A percentile compares a stretch with the other conserved stretches of the same genome.
Conservation (phyloP, 176 grass and related monocot species). For the Bothriochloa decipiens region DNA sequence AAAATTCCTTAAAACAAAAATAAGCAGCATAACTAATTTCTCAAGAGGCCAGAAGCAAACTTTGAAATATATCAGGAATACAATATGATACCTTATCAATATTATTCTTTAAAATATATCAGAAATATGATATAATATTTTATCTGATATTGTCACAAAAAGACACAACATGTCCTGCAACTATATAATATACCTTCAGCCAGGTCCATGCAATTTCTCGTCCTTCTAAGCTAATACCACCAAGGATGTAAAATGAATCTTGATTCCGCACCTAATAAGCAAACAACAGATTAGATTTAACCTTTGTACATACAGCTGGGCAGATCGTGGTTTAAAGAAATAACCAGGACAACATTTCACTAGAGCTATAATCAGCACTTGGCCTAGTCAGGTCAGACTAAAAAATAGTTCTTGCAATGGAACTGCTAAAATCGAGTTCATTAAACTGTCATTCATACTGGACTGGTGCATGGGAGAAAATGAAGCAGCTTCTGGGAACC, state of each 20-base stretch:
- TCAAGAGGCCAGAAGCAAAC: neutral
- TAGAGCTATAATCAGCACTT: neutral
- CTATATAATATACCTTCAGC: slow-evolving; percentile 74
- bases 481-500: neutral
- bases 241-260: slow-evolving; percentile 74
- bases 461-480: neutral
- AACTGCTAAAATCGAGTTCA: neutral
- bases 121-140: neutral
- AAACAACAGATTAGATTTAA: slow-evolving; percentile 15
- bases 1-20: too few species aligned
- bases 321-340: neutral
- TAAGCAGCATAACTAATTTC: too few species aligned
- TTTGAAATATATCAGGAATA: neutral
- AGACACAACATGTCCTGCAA: neutral
- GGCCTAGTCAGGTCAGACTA: neutral
- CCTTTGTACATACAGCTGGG: slow-evolving; percentile 3
- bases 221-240: slow-evolving; percentile 70
- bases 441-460: neutral
- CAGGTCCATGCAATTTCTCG: slow-evolving; percentile 84
- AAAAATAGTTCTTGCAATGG: neutral
- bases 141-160: neutral
- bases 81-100: neutral
- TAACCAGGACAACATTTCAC: neutral
- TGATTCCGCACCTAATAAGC: slow-evolving; percentile 69
- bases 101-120: neutral